Conservation (phyloP, 495 filamentous ascomycete species). For the Ramalina intermedia region DNA sequence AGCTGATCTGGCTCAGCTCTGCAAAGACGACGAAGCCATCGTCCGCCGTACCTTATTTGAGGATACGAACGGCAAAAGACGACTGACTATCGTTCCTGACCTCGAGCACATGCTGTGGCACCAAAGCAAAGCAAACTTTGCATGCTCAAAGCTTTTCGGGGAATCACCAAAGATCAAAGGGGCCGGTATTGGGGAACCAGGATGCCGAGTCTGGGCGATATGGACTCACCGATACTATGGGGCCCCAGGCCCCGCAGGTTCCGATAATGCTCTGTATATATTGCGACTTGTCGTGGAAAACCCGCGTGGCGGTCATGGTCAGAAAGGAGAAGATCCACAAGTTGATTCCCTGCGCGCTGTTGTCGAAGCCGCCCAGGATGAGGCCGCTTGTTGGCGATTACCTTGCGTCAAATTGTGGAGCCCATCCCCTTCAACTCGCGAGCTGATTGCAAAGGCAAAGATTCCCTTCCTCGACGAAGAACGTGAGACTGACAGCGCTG, state of each 20-base stretch:
- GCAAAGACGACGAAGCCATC: slow-evolving; percentile 7
- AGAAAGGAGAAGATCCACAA: not conserved
- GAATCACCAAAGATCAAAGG: slow-evolving; percentile 2
- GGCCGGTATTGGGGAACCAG: slow-evolving; percentile 1
- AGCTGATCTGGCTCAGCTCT: slow-evolving; percentile 1
- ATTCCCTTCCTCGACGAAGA: slow-evolving; percentile 2
- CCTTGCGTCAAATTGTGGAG: slow-evolving; percentile 11
- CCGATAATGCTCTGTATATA: slow-evolving; percentile 6
- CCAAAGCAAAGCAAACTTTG: slow-evolving; percentile 6
- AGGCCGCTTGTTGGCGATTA: slow-evolving; percentile 12
- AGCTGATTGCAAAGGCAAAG: slow-evolving; percentile 4
- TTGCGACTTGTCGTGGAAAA: slow-evolving; percentile 7
- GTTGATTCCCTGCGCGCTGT: slow-evolving; percentile 4
- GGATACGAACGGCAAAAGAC: not conserved
- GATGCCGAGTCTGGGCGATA: slow-evolving; percentile 4
- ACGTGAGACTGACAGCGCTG: slow-evolving; percentile 9
- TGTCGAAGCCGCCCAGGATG: slow-evolving; percentile 9
- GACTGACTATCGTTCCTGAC: slow-evolving; percentile 6
- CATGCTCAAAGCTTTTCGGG: slow-evolving; percentile 2
- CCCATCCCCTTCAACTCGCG: slow-evolving; percentile 6
- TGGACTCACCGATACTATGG: slow-evolving; percentile 8
- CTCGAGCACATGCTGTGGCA: slow-evolving; percentile 11
- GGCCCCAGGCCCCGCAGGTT: not conserved
- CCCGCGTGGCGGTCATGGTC: not conserved
- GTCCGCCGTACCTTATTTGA: not conserved